A percentile compares a stretch with the other conserved stretches of the same genome.
These are phyloP conservation scores for Aspergillus sp. DNA, from an alignment of 2,329 filamentous ascomycete genomes.

Conservation along the genomic window DNA sequence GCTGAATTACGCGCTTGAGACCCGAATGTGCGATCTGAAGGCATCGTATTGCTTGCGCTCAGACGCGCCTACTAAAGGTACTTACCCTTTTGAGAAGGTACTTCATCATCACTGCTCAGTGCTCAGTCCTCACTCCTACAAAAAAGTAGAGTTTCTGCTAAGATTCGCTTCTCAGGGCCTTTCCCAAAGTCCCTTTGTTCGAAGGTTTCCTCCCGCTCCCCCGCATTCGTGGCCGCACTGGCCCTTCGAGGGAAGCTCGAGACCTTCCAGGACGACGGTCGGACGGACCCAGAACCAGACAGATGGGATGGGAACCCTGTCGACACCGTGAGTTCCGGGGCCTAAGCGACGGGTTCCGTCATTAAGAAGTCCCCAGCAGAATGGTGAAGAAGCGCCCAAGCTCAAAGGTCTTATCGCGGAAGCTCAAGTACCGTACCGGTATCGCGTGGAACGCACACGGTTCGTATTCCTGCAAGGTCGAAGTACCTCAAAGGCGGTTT, in stretches of 20 bases:
- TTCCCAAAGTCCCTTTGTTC: not conserved
- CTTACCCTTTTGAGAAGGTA: slow-evolving; percentile 1
- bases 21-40: slow-evolving; percentile 12
- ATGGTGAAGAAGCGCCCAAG: not conserved
- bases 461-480: not conserved
- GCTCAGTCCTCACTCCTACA: not conserved
- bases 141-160: slow-evolving; percentile 2
- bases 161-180: not conserved
- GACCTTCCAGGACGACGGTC: slow-evolving; percentile 3
- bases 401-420: not conserved
- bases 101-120: not conserved
- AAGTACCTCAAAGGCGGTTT: not conserved
- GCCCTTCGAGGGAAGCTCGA: slow-evolving; percentile 5
- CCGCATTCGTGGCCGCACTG: not conserved
- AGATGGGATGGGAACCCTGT: slow-evolving; percentile 19
- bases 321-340: not conserved
- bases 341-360: not conserved
- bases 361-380: not conserved
- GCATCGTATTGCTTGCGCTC: slow-evolving; percentile 1
- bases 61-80: slow-evolving; percentile 5
- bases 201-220: not conserved
- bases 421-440: not conserved
- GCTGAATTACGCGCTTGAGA: slow-evolving; percentile 7
- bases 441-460: not conserved
- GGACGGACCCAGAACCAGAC: slow-evolving; percentile 15